These are phyloP conservation scores for Kluyveromyces dobzhanskii DNA, from an alignment of 805 yeast species.

Conservation along the genomic window DNA sequence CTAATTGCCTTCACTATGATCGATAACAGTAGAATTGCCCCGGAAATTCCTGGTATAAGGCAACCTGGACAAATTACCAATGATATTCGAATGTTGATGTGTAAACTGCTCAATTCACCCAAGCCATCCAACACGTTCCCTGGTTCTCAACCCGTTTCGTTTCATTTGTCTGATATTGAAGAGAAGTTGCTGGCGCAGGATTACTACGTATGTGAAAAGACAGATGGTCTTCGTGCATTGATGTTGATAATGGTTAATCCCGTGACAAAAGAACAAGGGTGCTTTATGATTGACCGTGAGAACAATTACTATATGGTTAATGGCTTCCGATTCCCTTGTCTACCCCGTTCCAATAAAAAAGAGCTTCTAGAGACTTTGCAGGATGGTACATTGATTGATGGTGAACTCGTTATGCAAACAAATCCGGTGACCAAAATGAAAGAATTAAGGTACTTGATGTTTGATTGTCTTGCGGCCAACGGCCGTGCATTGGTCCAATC, in stretches of 20 bases:
- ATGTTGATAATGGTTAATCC: slow-evolving; percentile 56
- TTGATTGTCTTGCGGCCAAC: slow-evolving; percentile 84
- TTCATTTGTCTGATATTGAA: slow-evolving; percentile 62
- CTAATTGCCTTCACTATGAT: background rate
- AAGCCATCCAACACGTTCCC: slow-evolving; percentile 51
- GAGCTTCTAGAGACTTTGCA: slow-evolving; percentile 45
- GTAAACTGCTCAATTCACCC: slow-evolving; percentile 49
- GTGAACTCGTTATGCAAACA: slow-evolving; percentile 76
- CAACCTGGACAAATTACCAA: slow-evolving; percentile 66
- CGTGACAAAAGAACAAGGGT: slow-evolving; percentile 75
- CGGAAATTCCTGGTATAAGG: slow-evolving; percentile 76
- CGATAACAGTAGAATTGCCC: slow-evolving; percentile 45
- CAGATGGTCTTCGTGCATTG: slow-evolving; percentile 86
- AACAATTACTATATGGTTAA: slow-evolving; percentile 79
- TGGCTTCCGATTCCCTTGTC: slow-evolving; percentile 72
- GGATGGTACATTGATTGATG: slow-evolving; percentile 86
- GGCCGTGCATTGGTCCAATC: slow-evolving; percentile 63
- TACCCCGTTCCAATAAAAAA: slow-evolving; percentile 27
- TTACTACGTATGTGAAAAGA: slow-evolving; percentile 90
- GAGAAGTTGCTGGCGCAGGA: slow-evolving; percentile 60
- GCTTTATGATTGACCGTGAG: slow-evolving; percentile 80
- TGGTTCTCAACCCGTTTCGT: slow-evolving; percentile 94
- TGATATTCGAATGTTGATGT: slow-evolving; percentile 60
- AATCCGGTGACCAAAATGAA: slow-evolving; percentile 46
- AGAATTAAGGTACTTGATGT: slow-evolving; percentile 74